These are phyloP conservation scores for Alnus rubra DNA, from an alignment of 306 rosid species.

Conservation along the genomic window DNA sequence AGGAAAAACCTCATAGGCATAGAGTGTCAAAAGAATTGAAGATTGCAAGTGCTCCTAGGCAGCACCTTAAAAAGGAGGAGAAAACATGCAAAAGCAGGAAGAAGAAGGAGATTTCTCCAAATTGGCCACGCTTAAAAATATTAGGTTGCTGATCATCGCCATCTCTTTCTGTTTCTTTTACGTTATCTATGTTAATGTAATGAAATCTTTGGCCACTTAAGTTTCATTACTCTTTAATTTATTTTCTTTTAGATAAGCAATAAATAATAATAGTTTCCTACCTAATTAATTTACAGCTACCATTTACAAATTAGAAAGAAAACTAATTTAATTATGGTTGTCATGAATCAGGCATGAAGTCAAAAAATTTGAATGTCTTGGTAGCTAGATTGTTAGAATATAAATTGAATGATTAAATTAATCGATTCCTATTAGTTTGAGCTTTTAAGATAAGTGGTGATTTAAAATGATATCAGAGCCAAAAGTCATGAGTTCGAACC, in stretches of 20 bases:
- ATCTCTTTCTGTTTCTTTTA: not conserved
- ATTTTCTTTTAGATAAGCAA: not conserved
- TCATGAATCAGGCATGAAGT: too few species aligned
- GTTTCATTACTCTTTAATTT: not conserved
- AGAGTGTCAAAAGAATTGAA: constrained; percentile 17
- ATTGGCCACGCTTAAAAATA: constrained; percentile 61
- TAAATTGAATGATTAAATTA: too few species aligned
- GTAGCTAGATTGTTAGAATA: too few species aligned
- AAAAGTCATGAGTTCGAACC: too few species aligned
- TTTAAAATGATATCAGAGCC: too few species aligned
- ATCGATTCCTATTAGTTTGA: too few species aligned
- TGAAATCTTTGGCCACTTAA: not conserved
- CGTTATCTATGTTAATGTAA: not conserved
- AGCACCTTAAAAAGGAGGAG: constrained; percentile 41
- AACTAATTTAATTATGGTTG: too few species aligned
- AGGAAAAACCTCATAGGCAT: constrained; percentile 43
- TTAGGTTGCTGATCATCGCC: constrained; percentile 53
- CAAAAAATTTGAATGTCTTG: too few species aligned
- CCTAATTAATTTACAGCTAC: not conserved
- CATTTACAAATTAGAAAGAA: not conserved
- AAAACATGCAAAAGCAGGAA: constrained; percentile 45
- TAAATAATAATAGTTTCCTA: not conserved
- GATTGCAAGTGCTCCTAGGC: constrained; percentile 30
- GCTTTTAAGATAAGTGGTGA: too few species aligned
- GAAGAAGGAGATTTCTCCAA: constrained; percentile 48